Conservation (phyloP, 176 grass and related monocot species). For the Olyra latifolia region DNA sequence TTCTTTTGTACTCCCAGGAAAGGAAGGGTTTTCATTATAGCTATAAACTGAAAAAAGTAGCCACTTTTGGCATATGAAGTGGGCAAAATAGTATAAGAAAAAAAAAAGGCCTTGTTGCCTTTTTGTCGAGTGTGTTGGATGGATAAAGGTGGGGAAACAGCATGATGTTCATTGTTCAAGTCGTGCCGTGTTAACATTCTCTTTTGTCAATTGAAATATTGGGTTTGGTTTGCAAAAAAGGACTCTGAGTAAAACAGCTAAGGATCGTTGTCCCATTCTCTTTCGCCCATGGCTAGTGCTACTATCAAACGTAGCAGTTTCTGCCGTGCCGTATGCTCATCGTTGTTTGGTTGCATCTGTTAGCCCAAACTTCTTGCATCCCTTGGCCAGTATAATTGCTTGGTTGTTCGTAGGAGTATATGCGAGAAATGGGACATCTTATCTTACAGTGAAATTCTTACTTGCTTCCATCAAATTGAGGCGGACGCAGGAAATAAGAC, state of each 20-base stretch:
- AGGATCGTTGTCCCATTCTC: background rate
- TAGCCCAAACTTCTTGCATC: no score
- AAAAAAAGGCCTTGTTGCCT: background rate
- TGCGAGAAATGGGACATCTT: no score
- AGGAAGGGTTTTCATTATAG: background rate
- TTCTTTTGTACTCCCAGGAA: background rate
- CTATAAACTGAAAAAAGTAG: background rate
- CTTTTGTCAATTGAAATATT: background rate
- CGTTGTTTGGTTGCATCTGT: no score
- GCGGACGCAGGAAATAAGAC: no score
- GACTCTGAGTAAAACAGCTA: no score
- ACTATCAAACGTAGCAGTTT: background rate
- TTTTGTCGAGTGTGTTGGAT: background rate
- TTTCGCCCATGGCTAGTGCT: background rate
- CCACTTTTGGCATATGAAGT: background rate
- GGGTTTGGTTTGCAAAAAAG: no score
- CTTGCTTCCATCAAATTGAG: no score
- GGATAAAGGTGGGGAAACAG: background rate
- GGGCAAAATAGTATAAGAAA: slow-evolving; percentile 26
- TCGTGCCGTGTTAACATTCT: background rate
- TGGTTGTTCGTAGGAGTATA: no score
- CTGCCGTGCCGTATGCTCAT: background rate
- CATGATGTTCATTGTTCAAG: background rate
- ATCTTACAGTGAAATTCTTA: no score
- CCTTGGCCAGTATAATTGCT: no score